Conservation (phyloP, 768 basidiomycete species). For the Crucibulum laeve region DNA sequence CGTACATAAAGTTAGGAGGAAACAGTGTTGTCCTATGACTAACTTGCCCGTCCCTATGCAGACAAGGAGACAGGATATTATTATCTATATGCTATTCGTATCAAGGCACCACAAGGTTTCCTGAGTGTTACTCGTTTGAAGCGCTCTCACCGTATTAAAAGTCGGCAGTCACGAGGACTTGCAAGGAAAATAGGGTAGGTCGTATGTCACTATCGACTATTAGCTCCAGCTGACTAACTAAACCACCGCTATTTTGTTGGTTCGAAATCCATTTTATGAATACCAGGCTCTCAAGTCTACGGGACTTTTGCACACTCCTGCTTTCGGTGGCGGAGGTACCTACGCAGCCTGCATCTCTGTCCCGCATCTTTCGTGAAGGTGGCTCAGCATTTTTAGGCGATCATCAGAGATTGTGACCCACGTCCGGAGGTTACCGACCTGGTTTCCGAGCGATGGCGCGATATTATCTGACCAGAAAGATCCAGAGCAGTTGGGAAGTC, state of each 20-base stretch:
- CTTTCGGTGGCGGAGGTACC: not conserved
- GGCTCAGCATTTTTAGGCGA: not conserved
- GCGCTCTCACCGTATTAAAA: no score
- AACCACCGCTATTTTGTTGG: no score
- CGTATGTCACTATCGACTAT: not conserved
- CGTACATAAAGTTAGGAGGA: no score
- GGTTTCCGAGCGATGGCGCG: not conserved
- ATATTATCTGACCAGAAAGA: not conserved
- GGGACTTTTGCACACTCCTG: not conserved
- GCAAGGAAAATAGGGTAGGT: not conserved
- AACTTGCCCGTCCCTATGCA: no score
- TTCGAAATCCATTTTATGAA: no score
- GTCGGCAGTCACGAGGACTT: not conserved
- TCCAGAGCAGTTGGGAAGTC: not conserved
- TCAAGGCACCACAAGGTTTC: no score
- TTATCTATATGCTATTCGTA: no score
- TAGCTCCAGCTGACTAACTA: not conserved
- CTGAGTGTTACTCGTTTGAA: no score
- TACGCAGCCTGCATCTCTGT: no score
- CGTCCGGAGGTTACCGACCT: conserved; percentile 1
- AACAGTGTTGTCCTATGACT: no score
- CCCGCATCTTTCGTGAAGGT: no score
- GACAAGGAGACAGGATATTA: no score
- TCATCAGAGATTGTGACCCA: not conserved
- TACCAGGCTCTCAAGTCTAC: not conserved